Evolutionary conservation across 345 rosid species (phyloP), one percentile per base, ranked within the genome.

Genomic region (Melaleuca quinquenervia): DNA sequence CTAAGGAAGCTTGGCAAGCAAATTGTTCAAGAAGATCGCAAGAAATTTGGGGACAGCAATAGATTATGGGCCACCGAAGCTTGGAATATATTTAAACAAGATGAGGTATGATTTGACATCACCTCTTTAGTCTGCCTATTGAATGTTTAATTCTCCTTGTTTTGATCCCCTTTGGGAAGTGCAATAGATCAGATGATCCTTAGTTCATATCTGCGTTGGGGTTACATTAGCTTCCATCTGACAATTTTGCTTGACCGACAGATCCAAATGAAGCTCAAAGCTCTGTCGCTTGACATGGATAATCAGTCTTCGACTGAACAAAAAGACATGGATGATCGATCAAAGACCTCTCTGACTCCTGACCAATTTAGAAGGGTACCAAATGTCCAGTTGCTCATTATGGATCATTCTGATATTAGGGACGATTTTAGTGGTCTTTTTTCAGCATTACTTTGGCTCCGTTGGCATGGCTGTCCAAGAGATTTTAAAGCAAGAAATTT

Each of bases 311-410:
- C 14, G 6, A 13, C 74, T 13, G 74, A 60, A 60, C 74, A 60
- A 14, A 60, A 27, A 27, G 20, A 60, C 41, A 3, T 6, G 74
- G 74, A 13, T 60, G 74, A 1, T 60, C 36, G 2, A 60, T 27
- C 74, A 0, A 4, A n/a, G 74, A 27, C 2, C 9, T 27, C 0
- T 13, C n/a, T 0, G 36, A 60, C 41, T 7, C 5, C 0, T 14
- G 74, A 14, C 41, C 1, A 60, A 0, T 60, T 27, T 13, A 3
- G 5, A 29, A 10, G 48, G 50, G 22, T 83, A 11, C 36, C 26
- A 45, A 27, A 24, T 21, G 26, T 27, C 20, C 16, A 7, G 9
- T 3, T 15, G 0, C 10, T 26, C 1, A 52, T 5, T 7, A 2
- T 83, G 50, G 20, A 52, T 22, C 45, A 3, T 7, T 44, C 2